These are phyloP conservation scores for Discostella stelligera DNA, from an alignment of 352 stramenopile species.

Conservation along the genomic window DNA sequence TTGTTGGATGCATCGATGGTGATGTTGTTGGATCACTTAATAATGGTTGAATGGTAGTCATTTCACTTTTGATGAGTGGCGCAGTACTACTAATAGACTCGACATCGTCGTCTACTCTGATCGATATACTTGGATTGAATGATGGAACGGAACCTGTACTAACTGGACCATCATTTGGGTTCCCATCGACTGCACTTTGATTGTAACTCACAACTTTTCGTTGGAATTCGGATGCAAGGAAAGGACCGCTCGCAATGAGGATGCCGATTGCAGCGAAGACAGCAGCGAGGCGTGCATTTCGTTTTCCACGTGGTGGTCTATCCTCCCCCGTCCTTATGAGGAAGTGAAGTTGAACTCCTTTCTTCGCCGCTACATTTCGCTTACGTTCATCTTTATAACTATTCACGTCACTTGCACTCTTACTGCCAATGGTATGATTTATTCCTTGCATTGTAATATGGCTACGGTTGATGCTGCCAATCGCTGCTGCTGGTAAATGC, in stretches of 20 bases:
- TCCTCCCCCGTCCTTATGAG: too few species aligned
- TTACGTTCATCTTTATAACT: not conserved
- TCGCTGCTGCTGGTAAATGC: too few species aligned
- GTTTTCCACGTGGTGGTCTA: not conserved
- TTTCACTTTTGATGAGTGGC: not conserved
- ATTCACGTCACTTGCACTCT: not conserved
- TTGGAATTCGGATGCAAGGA: not conserved
- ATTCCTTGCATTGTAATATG: not conserved
- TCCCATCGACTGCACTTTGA: not conserved
- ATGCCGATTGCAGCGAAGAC: not conserved
- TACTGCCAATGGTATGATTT: too few species aligned
- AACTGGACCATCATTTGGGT: not conserved
- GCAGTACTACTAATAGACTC: not conserved
- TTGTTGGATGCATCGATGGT: not conserved
- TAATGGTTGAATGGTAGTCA: not conserved
- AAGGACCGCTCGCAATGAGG: not conserved
- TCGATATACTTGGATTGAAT: not conserved
- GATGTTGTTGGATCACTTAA: not conserved
- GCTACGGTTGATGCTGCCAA: not conserved
- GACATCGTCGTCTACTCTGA: not conserved
- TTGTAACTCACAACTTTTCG: not conserved
- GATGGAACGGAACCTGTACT: not conserved
- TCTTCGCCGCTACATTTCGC: not conserved
- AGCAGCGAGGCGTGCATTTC: not conserved
- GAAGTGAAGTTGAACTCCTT: not conserved